Percentiles rank a stretch among this genome's conserved stretches.
Conservation (phyloP, 2,329 filamentous ascomycete genomes). For the Colletotrichum navitas region DNA sequence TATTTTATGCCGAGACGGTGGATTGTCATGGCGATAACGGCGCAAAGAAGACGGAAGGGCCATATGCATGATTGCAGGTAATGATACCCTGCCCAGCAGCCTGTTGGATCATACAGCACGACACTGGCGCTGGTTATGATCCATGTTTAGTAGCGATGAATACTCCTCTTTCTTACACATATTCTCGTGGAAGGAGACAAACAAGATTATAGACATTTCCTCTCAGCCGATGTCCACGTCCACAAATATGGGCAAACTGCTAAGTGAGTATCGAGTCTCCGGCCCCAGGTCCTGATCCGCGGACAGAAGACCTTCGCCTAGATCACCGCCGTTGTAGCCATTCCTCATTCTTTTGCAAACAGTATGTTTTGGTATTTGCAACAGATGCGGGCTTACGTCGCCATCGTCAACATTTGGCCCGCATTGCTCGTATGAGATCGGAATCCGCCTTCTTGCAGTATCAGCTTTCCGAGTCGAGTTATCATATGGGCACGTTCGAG, state of each 20-base stretch:
- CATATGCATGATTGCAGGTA: conserved; percentile 15
- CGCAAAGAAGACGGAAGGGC: conserved; percentile 1
- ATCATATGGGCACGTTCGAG: neutral
- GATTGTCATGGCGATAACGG: conserved; percentile 3
- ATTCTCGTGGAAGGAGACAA: neutral
- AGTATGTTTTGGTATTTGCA: neutral
- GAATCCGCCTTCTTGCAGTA: neutral
- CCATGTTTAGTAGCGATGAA: conserved; percentile 11
- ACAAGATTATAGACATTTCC: conserved; percentile 6
- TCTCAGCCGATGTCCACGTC: conserved; percentile 16
- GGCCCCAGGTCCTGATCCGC: neutral
- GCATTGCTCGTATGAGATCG: neutral
- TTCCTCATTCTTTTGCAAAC: neutral
- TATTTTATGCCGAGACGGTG: neutral
- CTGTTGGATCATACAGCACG: conserved; percentile 40
- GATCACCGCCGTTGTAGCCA: neutral
- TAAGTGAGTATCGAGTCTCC: conserved; percentile 24
- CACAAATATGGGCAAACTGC: conserved; percentile 9
- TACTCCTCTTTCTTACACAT: neutral
- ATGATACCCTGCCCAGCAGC: conserved; percentile 35
- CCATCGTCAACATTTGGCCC: neutral
- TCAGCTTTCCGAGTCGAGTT: too few relatives aligned
- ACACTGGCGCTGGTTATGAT: conserved; percentile 38
- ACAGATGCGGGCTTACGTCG: neutral
- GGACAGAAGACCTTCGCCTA: conserved; percentile 2